Conservation (phyloP, 2,329 filamentous ascomycete genomes). For the Zymoseptoria ardabiliae region DNA sequence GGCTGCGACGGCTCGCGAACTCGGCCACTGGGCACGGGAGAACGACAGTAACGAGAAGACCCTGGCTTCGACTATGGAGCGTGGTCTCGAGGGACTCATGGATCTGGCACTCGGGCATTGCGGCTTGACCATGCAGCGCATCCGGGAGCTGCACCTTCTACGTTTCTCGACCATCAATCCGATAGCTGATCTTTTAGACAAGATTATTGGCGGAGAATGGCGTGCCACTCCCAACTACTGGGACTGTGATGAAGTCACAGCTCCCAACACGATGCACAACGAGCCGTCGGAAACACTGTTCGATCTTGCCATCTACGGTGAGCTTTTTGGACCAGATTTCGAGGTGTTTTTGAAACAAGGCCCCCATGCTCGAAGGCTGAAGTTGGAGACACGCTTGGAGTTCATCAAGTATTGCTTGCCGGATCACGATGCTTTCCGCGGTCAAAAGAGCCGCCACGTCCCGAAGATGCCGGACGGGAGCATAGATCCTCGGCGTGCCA, state of each 20-base stretch:
- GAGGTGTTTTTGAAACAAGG: constrained; percentile 16
- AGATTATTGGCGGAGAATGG: constrained; percentile 29
- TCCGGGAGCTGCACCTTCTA: constrained; percentile 24
- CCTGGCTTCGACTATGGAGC: constrained; percentile 18
- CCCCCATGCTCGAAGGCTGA: constrained; percentile 3
- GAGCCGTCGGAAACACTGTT: constrained; percentile 23
- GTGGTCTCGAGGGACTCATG: constrained; percentile 29
- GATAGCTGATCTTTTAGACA: constrained; percentile 28
- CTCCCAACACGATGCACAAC: constrained; percentile 22
- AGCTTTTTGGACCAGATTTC: constrained; percentile 25
- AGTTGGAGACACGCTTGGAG: constrained; percentile 21
- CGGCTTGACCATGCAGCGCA: constrained; percentile 27
- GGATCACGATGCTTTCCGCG: constrained; percentile 8
- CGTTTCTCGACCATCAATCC: constrained; percentile 30
- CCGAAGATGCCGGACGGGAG: too few species aligned
- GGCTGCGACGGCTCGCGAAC: constrained; percentile 27
- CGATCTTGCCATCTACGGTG: constrained; percentile 30
- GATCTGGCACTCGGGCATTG: constrained; percentile 25
- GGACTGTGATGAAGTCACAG: constrained; percentile 27
- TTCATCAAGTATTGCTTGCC: constrained; percentile 29
- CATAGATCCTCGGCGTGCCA: constrained; percentile 3
- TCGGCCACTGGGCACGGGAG: constrained; percentile 29
- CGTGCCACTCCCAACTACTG: constrained; percentile 22
- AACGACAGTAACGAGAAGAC: constrained; percentile 15
- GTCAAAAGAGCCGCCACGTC: too few species aligned